phyloP scores from a whole-genome alignment of 169 alveolate species.

The Hammondia hammondi region DNA sequence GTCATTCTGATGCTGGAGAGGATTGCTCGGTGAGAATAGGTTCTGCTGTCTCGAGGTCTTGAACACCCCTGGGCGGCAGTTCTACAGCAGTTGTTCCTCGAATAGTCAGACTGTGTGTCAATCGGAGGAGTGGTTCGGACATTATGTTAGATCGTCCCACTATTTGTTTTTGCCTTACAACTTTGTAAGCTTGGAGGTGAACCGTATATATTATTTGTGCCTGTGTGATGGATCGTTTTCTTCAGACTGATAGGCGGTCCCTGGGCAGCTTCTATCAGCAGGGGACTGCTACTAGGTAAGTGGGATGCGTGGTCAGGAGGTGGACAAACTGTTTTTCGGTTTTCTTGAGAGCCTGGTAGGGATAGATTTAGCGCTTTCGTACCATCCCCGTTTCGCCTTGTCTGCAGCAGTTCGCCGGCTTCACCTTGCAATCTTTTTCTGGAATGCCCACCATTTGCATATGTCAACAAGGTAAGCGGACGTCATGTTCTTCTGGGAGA shows the following conservation, averaged over 20 bases:
- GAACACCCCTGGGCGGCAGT: too few relatives aligned
- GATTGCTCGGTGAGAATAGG: not conserved
- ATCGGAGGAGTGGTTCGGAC: too few relatives aligned
- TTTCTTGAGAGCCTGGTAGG: too few relatives aligned
- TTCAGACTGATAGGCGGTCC: not conserved
- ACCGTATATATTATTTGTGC: too few relatives aligned
- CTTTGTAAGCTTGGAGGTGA: too few relatives aligned
- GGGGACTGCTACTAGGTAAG: not conserved
- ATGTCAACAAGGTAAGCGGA: slow-evolving; percentile 1
- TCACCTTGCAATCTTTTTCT: slow-evolving; percentile 26
- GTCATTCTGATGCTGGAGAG: not conserved
- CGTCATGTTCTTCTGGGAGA: not conserved
- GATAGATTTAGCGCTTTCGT: too few relatives aligned
- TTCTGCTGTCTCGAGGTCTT: too few relatives aligned
- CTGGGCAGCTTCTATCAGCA: not conserved
- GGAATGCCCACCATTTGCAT: not conserved
- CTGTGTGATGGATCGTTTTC: not conserved
- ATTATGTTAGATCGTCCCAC: too few relatives aligned
- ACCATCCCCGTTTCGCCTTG: not conserved
- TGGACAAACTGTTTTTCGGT: too few relatives aligned
- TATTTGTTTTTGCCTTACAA: too few relatives aligned
- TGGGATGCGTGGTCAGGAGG: not conserved
- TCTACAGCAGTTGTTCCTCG: too few relatives aligned
- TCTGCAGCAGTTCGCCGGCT: slow-evolving; percentile 7
- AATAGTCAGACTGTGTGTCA: too few relatives aligned